phyloP scores from a whole-genome alignment of 2,329 filamentous ascomycete species.

The Ophiosphaerella narmari region DNA sequence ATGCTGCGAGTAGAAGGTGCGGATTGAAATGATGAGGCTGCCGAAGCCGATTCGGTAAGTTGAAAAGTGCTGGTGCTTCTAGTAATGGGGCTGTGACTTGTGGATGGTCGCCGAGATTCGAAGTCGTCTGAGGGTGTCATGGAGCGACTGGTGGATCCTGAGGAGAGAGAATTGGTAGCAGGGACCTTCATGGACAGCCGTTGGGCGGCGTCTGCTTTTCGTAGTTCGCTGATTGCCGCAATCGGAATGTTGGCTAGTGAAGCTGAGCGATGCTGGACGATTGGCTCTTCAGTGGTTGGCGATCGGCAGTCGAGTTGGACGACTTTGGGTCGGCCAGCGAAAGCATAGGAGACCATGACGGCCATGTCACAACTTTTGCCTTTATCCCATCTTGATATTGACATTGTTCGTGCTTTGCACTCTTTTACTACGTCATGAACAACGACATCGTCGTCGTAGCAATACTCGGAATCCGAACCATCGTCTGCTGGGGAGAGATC shows the following conservation, averaged over 20 bases:
- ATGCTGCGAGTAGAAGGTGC: constrained; percentile 30
- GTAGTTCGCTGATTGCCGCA: constrained; percentile 33
- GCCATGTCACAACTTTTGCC: constrained; percentile 45
- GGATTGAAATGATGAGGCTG: constrained; percentile 28
- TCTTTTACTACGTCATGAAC: constrained; percentile 35
- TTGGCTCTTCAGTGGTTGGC: constrained; percentile 19
- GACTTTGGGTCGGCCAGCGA: constrained; percentile 45
- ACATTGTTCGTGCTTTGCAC: constrained; percentile 39
- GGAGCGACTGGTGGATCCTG: constrained; percentile 23
- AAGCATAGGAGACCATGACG: constrained; percentile 44
- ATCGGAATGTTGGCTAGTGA: constrained; percentile 41
- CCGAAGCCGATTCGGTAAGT: constrained; percentile 28
- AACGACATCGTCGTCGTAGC: constrained; percentile 38
- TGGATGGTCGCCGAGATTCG: constrained; percentile 34
- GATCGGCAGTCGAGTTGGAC: constrained; percentile 40
- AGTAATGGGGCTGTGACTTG: constrained; percentile 32
- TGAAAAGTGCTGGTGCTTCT: constrained; percentile 23
- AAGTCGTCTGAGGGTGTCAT: constrained; percentile 25
- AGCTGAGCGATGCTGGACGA: constrained; percentile 34
- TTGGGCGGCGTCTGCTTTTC: constrained; percentile 29
- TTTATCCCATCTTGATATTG: constrained; percentile 38
- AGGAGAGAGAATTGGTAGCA: constrained; percentile 12
- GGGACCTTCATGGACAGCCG: constrained; percentile 32
- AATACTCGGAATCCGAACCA: constrained; percentile 33
- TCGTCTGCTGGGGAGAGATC: constrained; percentile 45